phyloP scores from a whole-genome alignment of 1,139 yeast genomes.

The Blastobotrys malaysiensis region DNA sequence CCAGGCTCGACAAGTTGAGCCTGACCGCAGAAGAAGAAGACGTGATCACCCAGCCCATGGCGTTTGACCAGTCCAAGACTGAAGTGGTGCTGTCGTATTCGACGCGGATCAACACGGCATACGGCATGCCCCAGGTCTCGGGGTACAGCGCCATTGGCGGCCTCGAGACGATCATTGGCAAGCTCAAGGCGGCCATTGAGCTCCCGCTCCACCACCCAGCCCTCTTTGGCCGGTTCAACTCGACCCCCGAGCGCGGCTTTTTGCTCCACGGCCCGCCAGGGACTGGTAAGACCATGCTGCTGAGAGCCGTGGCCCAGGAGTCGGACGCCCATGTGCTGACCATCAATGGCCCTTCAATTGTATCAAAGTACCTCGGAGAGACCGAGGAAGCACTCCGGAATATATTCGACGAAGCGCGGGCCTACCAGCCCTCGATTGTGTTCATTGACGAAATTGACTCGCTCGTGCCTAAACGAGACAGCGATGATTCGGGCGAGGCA shows the following conservation, averaged over 20 bases:
- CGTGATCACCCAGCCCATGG: conserved; percentile 39
- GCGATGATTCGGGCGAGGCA: conserved; percentile 84
- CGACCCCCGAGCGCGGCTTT: conserved; percentile 83
- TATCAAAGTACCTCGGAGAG: conserved; percentile 88
- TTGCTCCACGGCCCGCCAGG: conserved; percentile 96
- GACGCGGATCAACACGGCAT: conserved; percentile 32
- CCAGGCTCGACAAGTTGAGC: conserved; percentile 34
- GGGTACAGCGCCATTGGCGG: conserved; percentile 71
- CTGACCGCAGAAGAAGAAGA: conserved; percentile 23
- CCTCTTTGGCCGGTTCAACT: conserved; percentile 77
- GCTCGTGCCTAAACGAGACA: conserved; percentile 62
- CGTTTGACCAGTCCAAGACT: conserved; percentile 39
- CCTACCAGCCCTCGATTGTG: conserved; percentile 79
- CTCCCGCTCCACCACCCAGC: conserved; percentile 77
- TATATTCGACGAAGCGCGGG: conserved; percentile 77
- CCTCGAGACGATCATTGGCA: conserved; percentile 53
- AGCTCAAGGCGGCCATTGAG: conserved; percentile 63
- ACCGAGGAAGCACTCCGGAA: conserved; percentile 79
- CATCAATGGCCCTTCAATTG: conserved; percentile 87
- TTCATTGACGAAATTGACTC: conserved; percentile 93
- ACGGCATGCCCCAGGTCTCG: conserved; percentile 40
- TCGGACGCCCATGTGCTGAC: conserved; percentile 71
- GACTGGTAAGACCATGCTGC: conserved; percentile 89
- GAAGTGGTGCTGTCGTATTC: conserved; percentile 1
- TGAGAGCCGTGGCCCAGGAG: conserved; percentile 74